These are phyloP conservation scores for Fusarium verrucosum DNA, from an alignment of 2,329 filamentous ascomycete species.

Conservation along the genomic window DNA sequence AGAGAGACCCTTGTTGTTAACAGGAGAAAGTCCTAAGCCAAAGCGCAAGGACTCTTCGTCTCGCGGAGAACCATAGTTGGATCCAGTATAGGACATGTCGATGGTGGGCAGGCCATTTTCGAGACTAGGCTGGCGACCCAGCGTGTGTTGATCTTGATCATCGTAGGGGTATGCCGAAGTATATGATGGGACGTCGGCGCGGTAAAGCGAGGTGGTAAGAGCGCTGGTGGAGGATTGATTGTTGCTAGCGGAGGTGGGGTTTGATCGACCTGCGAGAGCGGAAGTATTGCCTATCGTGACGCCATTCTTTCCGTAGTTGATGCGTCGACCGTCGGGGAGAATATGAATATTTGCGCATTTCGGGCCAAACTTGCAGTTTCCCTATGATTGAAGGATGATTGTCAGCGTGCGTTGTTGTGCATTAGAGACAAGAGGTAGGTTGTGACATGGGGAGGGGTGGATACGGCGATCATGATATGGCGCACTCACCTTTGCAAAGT, in stretches of 20 bases:
- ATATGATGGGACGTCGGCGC: constrained; percentile 53
- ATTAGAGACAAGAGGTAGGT: constrained; percentile 5
- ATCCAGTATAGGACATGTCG: constrained; percentile 67
- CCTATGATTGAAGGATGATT: constrained; percentile 60
- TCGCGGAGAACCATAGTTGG: constrained; percentile 82
- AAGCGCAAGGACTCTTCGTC: constrained; percentile 68
- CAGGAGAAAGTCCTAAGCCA: constrained; percentile 82
- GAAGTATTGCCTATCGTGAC: constrained; percentile 69
- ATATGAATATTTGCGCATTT: constrained; percentile 98
- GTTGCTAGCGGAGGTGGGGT: constrained; percentile 50
- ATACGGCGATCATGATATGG: constrained; percentile 31
- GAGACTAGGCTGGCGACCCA: constrained; percentile 61
- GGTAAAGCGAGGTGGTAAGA: constrained; percentile 67
- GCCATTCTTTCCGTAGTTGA: constrained; percentile 80
- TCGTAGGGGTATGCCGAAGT: constrained; percentile 53
- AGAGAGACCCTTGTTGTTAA: constrained; percentile 76
- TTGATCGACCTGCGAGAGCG: constrained; percentile 73
- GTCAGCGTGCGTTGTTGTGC: constrained; percentile 22
- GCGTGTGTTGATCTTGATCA: constrained; percentile 55
- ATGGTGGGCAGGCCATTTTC: constrained; percentile 67
- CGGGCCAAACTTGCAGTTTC: constrained; percentile 98
- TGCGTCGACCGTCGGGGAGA: constrained; percentile 88
- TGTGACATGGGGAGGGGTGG: constrained; percentile 19
- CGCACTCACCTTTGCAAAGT: constrained; percentile 88
- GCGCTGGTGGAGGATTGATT: constrained; percentile 73